Percentiles rank a stretch among this genome's conserved stretches.
Evolutionary conservation across 2,329 filamentous ascomycete species (phyloP).

Genomic region (Didymella glomerata): DNA sequence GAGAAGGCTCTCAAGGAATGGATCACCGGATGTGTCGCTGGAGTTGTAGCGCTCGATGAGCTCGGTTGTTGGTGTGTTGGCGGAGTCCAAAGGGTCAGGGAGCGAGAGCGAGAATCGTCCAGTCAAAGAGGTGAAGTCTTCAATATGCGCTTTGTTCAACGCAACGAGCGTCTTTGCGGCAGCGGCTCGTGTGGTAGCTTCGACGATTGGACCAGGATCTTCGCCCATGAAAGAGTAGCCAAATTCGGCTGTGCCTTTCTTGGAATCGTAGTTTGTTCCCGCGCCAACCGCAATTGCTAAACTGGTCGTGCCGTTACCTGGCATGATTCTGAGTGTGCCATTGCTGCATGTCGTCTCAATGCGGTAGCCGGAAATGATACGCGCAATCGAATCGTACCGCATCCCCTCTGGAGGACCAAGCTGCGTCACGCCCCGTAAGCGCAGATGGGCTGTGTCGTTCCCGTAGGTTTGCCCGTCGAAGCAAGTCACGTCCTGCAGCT

Average conservation of each 20-base stretch:
- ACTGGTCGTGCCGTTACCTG: slow-evolving; percentile 27
- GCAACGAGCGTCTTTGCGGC: slow-evolving; percentile 42
- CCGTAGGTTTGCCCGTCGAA: slow-evolving; percentile 35
- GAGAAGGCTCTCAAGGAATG: slow-evolving; percentile 62
- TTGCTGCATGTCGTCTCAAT: slow-evolving; percentile 26
- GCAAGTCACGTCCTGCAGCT: slow-evolving; percentile 47
- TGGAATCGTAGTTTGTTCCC: slow-evolving; percentile 61
- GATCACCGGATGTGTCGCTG: slow-evolving; percentile 52
- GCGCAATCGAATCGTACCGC: slow-evolving; percentile 54
- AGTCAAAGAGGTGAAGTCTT: slow-evolving; percentile 55
- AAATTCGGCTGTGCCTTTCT: slow-evolving; percentile 56
- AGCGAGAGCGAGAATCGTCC: slow-evolving; percentile 56
- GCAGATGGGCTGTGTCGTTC: slow-evolving; percentile 41
- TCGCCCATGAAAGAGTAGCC: slow-evolving; percentile 60
- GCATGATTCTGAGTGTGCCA: slow-evolving; percentile 18
- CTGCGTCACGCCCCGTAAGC: slow-evolving; percentile 48
- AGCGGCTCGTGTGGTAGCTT: slow-evolving; percentile 46
- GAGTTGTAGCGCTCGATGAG: slow-evolving; percentile 43
- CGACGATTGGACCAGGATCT: slow-evolving; percentile 55
- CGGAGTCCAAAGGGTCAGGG: slow-evolving; percentile 56
- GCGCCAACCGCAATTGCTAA: slow-evolving; percentile 56
- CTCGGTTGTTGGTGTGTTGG: slow-evolving; percentile 50
- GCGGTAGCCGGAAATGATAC: slow-evolving; percentile 31
- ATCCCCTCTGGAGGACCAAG: slow-evolving; percentile 55
- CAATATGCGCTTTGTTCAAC: slow-evolving; percentile 50